Evolutionary conservation across 2,329 filamentous ascomycete species (phyloP).

Genomic region (Fusarium nurragi): DNA sequence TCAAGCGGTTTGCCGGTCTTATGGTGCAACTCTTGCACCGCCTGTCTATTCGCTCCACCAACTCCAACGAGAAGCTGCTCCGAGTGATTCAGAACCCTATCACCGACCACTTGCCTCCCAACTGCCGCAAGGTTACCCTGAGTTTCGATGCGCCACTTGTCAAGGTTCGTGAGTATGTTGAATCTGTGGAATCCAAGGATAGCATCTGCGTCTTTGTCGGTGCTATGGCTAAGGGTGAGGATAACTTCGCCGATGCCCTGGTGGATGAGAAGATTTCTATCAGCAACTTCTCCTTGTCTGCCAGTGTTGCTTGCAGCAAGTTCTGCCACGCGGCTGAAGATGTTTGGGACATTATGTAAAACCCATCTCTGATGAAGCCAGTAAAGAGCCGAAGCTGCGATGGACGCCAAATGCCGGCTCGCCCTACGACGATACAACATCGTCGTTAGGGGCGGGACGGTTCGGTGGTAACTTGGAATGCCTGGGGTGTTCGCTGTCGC

Average conservation of each 20-base stretch:
- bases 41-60: constrained; percentile 93
- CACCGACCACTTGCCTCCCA: constrained; percentile 93
- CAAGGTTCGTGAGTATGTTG: constrained; percentile 88
- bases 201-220: constrained; percentile 98
- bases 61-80: constrained; percentile 95
- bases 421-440: constrained; percentile 77
- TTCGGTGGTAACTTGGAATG: constrained; percentile 67
- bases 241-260: constrained; percentile 93
- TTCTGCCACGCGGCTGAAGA: constrained; percentile 99
- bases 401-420: constrained; percentile 44
- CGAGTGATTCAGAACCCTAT: constrained; percentile 99
- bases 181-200: constrained; percentile 79
- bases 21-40: constrained; percentile 99
- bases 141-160: constrained; percentile 93
- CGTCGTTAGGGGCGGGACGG: constrained; percentile 57
- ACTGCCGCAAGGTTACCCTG: constrained; percentile 96
- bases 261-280: constrained; percentile 98
- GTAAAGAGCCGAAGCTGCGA: constrained; percentile 31
- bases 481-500: constrained; percentile 75
- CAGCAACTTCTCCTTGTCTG: constrained; percentile 96
- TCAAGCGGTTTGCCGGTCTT: constrained; percentile 97
- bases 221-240: constrained; percentile 96
- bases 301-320: constrained; percentile 98
- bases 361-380: constrained; percentile 9
- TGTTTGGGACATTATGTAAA: constrained; percentile 90